These are phyloP conservation scores for Backusella mclennaniae DNA, from an alignment of 192 early-diverging fungal species.

Conservation along the genomic window DNA sequence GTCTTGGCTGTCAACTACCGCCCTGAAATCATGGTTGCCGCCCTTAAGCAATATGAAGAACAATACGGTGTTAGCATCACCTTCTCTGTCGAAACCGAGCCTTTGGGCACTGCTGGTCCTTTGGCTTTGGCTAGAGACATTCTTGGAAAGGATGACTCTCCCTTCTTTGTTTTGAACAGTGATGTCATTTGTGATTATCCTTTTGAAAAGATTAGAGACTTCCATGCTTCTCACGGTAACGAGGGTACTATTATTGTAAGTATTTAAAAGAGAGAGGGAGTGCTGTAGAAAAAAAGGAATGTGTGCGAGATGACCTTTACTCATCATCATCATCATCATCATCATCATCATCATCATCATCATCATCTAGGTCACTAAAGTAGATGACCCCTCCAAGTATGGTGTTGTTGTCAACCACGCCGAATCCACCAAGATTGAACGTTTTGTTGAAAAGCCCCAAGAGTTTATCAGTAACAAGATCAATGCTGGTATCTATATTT, in stretches of 20 bases:
- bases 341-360: background rate
- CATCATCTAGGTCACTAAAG: constrained; percentile 76
- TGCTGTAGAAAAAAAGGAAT: background rate
- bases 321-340: background rate
- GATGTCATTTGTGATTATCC: constrained; percentile 99
- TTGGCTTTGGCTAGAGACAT: constrained; percentile 92
- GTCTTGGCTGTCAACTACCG: constrained; percentile 99
- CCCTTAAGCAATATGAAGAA: constrained; percentile 93
- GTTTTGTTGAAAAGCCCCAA: constrained; percentile 97
- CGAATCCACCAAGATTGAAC: constrained; percentile 74
- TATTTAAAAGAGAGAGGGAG: background rate
- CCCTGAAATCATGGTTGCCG: constrained; percentile 94
- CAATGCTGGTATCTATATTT: constrained; percentile 99
- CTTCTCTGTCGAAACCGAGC: constrained; percentile 96
- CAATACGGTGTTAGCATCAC: constrained; percentile 90
- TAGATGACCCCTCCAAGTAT: constrained; percentile 98
- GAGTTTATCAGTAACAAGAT: constrained; percentile 97
- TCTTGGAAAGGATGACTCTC: constrained; percentile 86
- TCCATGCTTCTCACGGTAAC: constrained; percentile 87
- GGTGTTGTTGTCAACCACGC: constrained; percentile 92
- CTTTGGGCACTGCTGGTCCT: constrained; percentile 94
- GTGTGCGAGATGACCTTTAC: too few species aligned
- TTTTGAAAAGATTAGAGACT: constrained; percentile 84
- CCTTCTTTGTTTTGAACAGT: constrained; percentile 99
- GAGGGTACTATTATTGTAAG: constrained; percentile 93